These are phyloP conservation scores for Bipolaris bicolor DNA, from an alignment of 2,329 filamentous ascomycete genomes.

Conservation along the genomic window DNA sequence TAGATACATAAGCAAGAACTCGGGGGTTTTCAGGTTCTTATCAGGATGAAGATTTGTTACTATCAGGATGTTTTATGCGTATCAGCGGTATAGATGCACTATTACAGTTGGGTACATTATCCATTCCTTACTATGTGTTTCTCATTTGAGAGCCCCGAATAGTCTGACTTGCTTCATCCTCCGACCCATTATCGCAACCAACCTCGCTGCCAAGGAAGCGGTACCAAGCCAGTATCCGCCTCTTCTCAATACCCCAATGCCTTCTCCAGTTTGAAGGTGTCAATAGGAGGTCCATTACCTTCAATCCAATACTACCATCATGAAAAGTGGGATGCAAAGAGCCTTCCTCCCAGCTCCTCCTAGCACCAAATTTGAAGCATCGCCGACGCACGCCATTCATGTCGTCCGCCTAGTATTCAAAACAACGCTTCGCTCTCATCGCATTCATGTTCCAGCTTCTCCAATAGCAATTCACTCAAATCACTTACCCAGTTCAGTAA, in stretches of 20 bases:
- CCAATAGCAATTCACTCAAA: conserved; percentile 4
- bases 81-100: too few relatives aligned
- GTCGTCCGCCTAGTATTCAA: background rate
- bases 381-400: background rate
- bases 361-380: conserved; percentile 1
- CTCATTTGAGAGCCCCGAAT: background rate
- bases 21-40: too few relatives aligned
- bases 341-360: background rate
- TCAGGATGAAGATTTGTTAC: too few relatives aligned
- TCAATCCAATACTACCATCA: background rate
- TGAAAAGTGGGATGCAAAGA: background rate
- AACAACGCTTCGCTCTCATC: background rate
- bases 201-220: background rate
- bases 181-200: background rate
- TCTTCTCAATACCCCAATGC: background rate
- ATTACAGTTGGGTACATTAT: too few relatives aligned
- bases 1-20: too few relatives aligned
- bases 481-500: background rate
- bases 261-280: background rate
- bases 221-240: background rate
- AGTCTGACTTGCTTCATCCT: background rate
- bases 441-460: conserved; percentile 1
- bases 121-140: background rate
- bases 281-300: background rate
- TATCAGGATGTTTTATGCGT: too few relatives aligned